These are phyloP conservation scores for Abrus precatorius DNA, from an alignment of 306 rosid species.

Conservation along the genomic window DNA sequence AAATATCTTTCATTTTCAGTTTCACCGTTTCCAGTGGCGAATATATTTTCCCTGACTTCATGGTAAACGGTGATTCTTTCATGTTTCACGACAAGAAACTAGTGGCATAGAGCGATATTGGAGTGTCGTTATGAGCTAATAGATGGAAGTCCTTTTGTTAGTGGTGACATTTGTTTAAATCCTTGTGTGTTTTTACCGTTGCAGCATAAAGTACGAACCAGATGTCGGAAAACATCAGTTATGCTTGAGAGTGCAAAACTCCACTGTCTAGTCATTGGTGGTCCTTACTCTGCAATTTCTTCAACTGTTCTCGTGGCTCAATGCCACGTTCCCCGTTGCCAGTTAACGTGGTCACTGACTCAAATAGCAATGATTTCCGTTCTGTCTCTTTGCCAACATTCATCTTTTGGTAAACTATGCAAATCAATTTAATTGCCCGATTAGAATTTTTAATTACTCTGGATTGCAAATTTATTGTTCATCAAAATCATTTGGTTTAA, in stretches of 20 bases:
- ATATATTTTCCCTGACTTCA: background rate
- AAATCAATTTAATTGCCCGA: background rate
- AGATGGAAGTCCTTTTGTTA: background rate
- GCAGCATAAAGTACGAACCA: conserved; percentile 30
- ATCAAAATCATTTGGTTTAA: background rate
- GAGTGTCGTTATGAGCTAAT: background rate
- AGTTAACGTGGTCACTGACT: background rate
- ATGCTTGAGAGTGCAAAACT: conserved; percentile 22
- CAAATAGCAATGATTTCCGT: background rate
- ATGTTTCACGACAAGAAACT: background rate
- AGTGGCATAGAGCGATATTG: background rate
- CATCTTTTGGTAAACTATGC: background rate
- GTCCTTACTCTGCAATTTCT: conserved; percentile 2
- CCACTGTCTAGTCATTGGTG: background rate
- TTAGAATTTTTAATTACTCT: background rate
- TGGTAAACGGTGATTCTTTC: background rate
- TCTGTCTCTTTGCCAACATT: background rate
- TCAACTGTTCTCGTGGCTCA: conserved; percentile 13
- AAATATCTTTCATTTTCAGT: background rate
- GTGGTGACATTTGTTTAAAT: background rate
- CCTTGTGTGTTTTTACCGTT: conserved; percentile 1
- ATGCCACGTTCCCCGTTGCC: background rate
- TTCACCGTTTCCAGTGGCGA: background rate
- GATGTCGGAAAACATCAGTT: conserved; percentile 14
- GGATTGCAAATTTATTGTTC: background rate